Conservation (phyloP, 1,284 basidiomycete species). For the Heimioporus punctisporus region DNA sequence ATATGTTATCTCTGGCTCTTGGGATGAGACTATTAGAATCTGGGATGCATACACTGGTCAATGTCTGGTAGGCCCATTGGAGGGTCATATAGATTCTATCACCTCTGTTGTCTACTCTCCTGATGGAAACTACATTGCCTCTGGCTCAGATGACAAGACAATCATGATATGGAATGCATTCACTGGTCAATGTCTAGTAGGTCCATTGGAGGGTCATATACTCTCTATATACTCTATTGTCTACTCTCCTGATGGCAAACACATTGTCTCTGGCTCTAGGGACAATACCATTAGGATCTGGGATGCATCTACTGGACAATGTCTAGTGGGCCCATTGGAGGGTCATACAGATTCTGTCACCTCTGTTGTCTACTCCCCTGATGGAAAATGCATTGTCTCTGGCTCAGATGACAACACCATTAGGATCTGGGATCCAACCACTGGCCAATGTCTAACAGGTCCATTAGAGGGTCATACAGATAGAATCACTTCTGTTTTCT, state of each 20-base stretch:
- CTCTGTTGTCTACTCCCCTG: no score
- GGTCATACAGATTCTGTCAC: no score
- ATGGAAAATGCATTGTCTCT: no score
- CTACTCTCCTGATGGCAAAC: not conserved
- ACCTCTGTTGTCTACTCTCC: not conserved
- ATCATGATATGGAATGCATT: not conserved
- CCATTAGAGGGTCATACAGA: no score
- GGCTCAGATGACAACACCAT: no score
- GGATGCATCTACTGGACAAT: no score
- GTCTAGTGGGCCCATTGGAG: no score
- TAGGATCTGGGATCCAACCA: no score
- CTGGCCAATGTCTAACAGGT: no score
- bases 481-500: no score
- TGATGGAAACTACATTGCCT: not conserved
- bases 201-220: not conserved
- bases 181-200: not conserved
- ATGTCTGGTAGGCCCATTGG: not conserved
- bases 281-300: no score
- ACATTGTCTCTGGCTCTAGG: not conserved
- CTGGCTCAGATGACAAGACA: not conserved
- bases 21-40: not conserved
- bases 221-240: not conserved
- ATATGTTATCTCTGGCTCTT: not conserved
- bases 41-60: not conserved
- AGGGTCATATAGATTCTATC: not conserved